Conservation (phyloP, 495 filamentous ascomycete species). For the Pseudomonodictys pantanalensis region DNA sequence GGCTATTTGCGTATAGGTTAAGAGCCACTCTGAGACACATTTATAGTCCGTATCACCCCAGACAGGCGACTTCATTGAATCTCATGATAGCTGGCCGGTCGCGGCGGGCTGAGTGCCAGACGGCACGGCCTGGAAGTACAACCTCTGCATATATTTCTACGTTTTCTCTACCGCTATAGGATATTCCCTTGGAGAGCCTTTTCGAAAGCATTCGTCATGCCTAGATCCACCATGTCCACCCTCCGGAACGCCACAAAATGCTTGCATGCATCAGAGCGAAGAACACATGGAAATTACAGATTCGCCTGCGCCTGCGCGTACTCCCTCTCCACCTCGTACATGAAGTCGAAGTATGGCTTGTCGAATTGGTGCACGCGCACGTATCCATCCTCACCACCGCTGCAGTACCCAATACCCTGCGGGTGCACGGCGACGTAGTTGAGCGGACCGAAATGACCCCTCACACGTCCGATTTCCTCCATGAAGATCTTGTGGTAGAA, state of each 20-base stretch:
- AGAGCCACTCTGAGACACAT: no score
- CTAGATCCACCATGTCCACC: not conserved
- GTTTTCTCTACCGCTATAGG: no score
- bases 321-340: conserved; percentile 91
- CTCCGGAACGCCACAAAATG: conserved; percentile 28
- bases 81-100: no score
- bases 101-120: no score
- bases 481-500: conserved; percentile 99
- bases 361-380: conserved; percentile 98
- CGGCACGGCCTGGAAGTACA: no score
- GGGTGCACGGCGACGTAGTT: conserved; percentile 89
- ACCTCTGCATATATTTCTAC: no score
- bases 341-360: conserved; percentile 96
- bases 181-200: not conserved
- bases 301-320: conserved; percentile 26
- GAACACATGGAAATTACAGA: conserved; percentile 17
- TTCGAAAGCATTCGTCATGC: not conserved
- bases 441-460: conserved; percentile 94
- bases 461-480: conserved; percentile 94
- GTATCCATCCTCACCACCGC: conserved; percentile 96
- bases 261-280: conserved; percentile 6
- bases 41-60: no score
- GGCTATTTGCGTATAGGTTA: no score
- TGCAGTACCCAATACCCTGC: conserved; percentile 83
- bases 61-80: no score